phyloP scores from a whole-genome alignment of 2,329 filamentous ascomycete species.

The Pleurostoma richardsiae region DNA sequence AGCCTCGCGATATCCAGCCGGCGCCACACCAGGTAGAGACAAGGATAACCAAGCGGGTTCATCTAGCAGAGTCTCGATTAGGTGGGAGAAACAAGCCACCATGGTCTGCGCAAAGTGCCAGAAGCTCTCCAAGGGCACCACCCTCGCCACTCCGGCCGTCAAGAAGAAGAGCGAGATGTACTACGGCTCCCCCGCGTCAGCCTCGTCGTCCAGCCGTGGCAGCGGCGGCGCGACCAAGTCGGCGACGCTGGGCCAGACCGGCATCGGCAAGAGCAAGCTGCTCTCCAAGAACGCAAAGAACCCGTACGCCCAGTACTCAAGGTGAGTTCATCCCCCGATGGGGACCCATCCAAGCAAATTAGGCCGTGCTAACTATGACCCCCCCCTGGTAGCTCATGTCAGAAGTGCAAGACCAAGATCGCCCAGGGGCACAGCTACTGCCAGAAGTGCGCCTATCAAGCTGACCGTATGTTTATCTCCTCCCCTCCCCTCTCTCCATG shows the following conservation, averaged over 20 bases:
- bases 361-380: background rate
- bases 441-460: constrained; percentile 58
- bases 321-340: constrained; percentile 8
- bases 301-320: constrained; percentile 59
- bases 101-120: constrained; percentile 65
- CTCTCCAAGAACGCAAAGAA: constrained; percentile 61
- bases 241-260: constrained; percentile 51
- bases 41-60: too few species aligned
- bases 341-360: too few species aligned
- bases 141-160: constrained; percentile 58
- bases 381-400: constrained; percentile 38
- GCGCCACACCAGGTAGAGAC: too few species aligned
- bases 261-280: constrained; percentile 61
- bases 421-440: constrained; percentile 56
- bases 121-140: constrained; percentile 54
- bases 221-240: constrained; percentile 27
- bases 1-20: too few species aligned
- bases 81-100: constrained; percentile 7
- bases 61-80: too few species aligned
- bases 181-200: constrained; percentile 50
- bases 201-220: constrained; percentile 28
- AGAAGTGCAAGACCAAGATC: constrained; percentile 59
- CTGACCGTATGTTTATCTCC: constrained; percentile 41
- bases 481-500: background rate
- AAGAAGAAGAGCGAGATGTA: constrained; percentile 66